Conservation (phyloP, 129 eudicot genomes). For the Lactuca saligna region DNA sequence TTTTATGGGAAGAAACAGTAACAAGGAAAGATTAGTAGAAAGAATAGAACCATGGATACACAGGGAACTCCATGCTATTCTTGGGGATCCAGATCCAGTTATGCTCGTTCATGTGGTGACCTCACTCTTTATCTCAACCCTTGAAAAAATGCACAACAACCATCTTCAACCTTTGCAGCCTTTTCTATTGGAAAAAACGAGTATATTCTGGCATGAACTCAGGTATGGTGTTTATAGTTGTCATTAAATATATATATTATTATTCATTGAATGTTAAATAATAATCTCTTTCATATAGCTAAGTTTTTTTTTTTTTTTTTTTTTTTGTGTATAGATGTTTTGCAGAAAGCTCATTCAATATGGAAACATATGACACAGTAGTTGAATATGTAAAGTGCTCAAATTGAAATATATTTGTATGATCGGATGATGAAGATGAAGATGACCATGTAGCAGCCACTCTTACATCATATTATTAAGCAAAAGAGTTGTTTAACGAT, state of each 20-base stretch:
- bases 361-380: conserved; percentile 72
- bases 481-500: neutral
- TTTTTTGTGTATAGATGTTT: conserved; percentile 44
- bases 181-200: conserved; percentile 52
- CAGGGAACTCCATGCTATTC: conserved; percentile 69
- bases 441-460: too few species aligned
- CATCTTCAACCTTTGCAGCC: conserved; percentile 49
- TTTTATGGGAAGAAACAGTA: conserved; percentile 20
- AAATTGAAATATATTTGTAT: neutral
- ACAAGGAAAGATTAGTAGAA: conserved; percentile 46
- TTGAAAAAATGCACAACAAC: conserved; percentile 34
- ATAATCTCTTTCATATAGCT: neutral
- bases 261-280: neutral
- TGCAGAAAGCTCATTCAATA: conserved; percentile 66
- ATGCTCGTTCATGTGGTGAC: conserved; percentile 68
- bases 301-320: neutral
- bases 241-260: neutral
- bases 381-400: conserved; percentile 41
- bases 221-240: conserved; percentile 38
- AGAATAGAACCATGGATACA: conserved; percentile 73
- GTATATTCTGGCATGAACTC: conserved; percentile 75
- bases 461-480: neutral
- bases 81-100: conserved; percentile 68
- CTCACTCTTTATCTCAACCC: conserved; percentile 50
- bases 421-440: neutral